These are phyloP conservation scores for Aureobasidium sp. DNA, from an alignment of 2,329 filamentous ascomycete species.

Conservation along the genomic window DNA sequence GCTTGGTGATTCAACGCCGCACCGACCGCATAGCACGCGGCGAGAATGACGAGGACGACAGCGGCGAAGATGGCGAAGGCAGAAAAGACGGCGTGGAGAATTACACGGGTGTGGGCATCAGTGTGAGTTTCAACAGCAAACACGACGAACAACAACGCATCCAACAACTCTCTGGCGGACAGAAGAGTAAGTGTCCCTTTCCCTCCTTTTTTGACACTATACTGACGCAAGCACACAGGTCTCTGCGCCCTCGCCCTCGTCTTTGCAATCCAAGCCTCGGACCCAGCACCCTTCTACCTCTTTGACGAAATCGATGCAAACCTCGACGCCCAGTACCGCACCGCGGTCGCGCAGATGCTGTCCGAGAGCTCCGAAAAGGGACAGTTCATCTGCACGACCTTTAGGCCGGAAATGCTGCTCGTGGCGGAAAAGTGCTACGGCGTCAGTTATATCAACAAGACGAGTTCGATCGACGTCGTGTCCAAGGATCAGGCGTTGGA, in stretches of 20 bases:
- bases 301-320: slow-evolving; percentile 99
- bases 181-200: slow-evolving; percentile 65
- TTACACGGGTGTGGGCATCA: slow-evolving; percentile 92
- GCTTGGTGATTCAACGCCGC: slow-evolving; percentile 85
- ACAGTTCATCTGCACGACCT: slow-evolving; percentile 98
- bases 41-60: slow-evolving; percentile 51
- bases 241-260: slow-evolving; percentile 94
- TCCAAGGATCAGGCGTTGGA: slow-evolving; percentile 77
- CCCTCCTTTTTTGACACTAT: not conserved
- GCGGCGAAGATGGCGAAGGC: slow-evolving; percentile 26
- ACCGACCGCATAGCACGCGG: slow-evolving; percentile 58
- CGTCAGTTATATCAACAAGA: slow-evolving; percentile 85
- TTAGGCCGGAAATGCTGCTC: slow-evolving; percentile 89
- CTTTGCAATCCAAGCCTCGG: slow-evolving; percentile 96
- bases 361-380: slow-evolving; percentile 47
- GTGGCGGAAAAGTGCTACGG: slow-evolving; percentile 98
- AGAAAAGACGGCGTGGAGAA: slow-evolving; percentile 64
- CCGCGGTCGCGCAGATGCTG: slow-evolving; percentile 84
- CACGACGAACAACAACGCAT: slow-evolving; percentile 97
- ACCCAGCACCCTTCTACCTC: slow-evolving; percentile 96
- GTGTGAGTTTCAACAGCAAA: slow-evolving; percentile 97
- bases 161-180: slow-evolving; percentile 90
- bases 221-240: slow-evolving; percentile 41
- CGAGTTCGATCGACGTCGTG: slow-evolving; percentile 86
- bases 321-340: slow-evolving; percentile 93